Evolutionary conservation across 2,329 filamentous ascomycete species (phyloP).

Genomic region (Neurospora sp.): DNA sequence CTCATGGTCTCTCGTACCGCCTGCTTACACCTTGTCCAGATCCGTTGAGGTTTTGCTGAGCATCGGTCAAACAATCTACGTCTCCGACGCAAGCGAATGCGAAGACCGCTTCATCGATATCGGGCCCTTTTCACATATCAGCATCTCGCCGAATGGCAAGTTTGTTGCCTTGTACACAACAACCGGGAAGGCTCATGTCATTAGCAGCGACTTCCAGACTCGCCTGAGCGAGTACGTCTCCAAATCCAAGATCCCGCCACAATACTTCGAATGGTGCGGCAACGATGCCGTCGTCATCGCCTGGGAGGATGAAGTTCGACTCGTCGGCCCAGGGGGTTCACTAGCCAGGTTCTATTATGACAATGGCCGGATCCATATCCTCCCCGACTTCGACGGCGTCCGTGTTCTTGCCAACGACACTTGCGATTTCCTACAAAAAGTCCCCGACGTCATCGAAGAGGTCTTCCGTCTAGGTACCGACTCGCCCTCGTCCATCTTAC

Average conservation of each 20-base stretch:
- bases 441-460: slow-evolving; percentile 76
- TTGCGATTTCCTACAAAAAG: slow-evolving; percentile 96
- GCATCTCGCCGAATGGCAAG: slow-evolving; percentile 82
- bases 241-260: slow-evolving; percentile 72
- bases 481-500: slow-evolving; percentile 80
- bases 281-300: slow-evolving; percentile 88
- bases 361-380: slow-evolving; percentile 68
- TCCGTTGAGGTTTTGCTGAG: slow-evolving; percentile 90
- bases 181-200: slow-evolving; percentile 80
- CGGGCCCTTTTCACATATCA: slow-evolving; percentile 84
- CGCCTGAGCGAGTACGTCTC: slow-evolving; percentile 88
- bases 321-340: slow-evolving; percentile 76
- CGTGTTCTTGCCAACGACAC: slow-evolving; percentile 82
- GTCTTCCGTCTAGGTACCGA: slow-evolving; percentile 85
- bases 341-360: slow-evolving; percentile 80
- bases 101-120: slow-evolving; percentile 88
- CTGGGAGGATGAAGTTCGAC: slow-evolving; percentile 95
- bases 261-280: slow-evolving; percentile 91
- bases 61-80: slow-evolving; percentile 72
- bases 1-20: slow-evolving; percentile 83
- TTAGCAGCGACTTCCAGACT: slow-evolving; percentile 90
- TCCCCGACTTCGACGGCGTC: slow-evolving; percentile 78
- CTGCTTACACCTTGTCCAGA: slow-evolving; percentile 77
- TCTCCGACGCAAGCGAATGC: slow-evolving; percentile 79
- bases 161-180: slow-evolving; percentile 82